Evolutionary conservation across 75 land plant genomes (phyloP), one percentile per base, ranked within the genome.

Genomic region (Sequoia sempervirens): DNA sequence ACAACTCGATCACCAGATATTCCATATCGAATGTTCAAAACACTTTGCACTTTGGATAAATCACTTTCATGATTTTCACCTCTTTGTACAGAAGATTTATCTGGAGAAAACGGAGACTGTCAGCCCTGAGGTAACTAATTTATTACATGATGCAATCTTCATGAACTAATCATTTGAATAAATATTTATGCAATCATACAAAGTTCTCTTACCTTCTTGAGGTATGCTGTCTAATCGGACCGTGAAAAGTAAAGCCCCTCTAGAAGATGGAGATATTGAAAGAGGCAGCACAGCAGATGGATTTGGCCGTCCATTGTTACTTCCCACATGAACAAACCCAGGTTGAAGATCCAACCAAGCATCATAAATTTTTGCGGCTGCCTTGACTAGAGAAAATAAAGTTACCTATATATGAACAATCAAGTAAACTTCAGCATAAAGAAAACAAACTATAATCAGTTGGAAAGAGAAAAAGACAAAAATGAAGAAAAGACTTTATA

Each of bases 281-380:
- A 97, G 87, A 15, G 99, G 99, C 82, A 94, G 90, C 78, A 91
- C 86, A 85, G 87, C 86, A 36, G 96, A 89, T 72, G 91, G 90
- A 54, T 84, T 83, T 64, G 99, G 93, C 52, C 91, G 87, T 32
- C 94, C 96, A 84, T 88, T 87, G 53, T 18, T 79, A 61, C 86
- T 82, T 30, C 89, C 85, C 43, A 85, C 84, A 84, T 94, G 99
- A 68, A 83, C 84, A 88, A 97, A 94, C 75, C 99, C 96, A 82
- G 85, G 89, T 88, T 97, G 99, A 85, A 97, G 93, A 76, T 90
- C 91, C 84, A 97, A 85, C 89, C 90, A 89, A 46, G 96, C 98
- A 90, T 94, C 92, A 83, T 85, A 74, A 43, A 97, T 89, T 38
- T 87, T 90, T 66, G 93, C 81, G 20, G 93, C 84, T 68, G 96